Base-by-base conservation (phyloP, 495 filamentous ascomycete species). In the Clohesyomyces aquaticus region DNA sequence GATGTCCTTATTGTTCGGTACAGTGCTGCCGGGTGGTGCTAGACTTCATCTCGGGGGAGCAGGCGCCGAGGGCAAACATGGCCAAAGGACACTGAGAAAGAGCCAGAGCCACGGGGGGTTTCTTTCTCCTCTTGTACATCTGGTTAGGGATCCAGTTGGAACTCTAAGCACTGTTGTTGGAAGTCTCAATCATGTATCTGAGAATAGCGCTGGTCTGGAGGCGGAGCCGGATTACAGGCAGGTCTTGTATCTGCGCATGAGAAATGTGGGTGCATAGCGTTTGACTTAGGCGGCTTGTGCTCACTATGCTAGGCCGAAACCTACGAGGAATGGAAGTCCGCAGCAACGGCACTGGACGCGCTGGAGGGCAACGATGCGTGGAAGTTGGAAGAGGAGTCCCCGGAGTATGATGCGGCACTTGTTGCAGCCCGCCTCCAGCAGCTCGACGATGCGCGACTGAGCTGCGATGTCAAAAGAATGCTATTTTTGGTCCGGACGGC, bases 361-460 rank as follows among this genome's bases (percentile, higher is more conserved):
- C 76, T 96, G 38, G 91, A 96, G 74, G 86, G 88, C 35, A 90
- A 93, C 69, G 87, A 91, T 65, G 75, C 77, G 8, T 97, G 93
- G 93, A 97, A 96, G 70, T 70, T 75, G 1, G 80, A 86, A n/a
- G 71, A 80, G n/a, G 78, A 82, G 59, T 83, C 78, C 26, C 69
- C 81, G 26, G 88, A 93, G 68, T 95, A 94, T 76, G 78, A 91
- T 71, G 81, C 84, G 6, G 74, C 74, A 0, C 77, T 95, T 14
- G 85, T 97, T 38, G 78, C 83, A 56, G 77, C 82, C 32, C 86
- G 90, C 27, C 77, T 96, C 32, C 77, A 79, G 58, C 85, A 91
- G 63, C 79, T 97, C 51, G 86, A 95, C 52, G 82, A 89, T 21
- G 92, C 91, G 35, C 84, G 90, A 16, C 80, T 81, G 23, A 88